Conservation (phyloP, 2,329 filamentous ascomycete genomes). For the Fusarium verrucosum region DNA sequence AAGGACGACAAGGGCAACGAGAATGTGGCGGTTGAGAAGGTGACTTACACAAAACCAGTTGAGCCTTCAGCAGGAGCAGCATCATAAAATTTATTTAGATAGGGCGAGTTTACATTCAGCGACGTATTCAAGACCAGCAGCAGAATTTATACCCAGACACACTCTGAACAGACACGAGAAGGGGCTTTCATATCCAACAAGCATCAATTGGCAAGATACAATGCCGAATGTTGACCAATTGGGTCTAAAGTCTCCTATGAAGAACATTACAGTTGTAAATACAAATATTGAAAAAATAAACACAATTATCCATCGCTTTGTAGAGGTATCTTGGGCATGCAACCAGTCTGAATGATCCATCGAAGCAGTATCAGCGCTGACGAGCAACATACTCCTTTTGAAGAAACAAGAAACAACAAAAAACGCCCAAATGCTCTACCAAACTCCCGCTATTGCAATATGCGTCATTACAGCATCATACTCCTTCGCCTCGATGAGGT, state of each 20-base stretch:
- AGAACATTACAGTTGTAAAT: conserved; percentile 45
- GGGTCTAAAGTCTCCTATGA: conserved; percentile 24
- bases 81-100: conserved; percentile 44
- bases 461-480: conserved; percentile 65
- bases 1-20: conserved; percentile 80
- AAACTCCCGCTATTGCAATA: conserved; percentile 34
- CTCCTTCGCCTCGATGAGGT: conserved; percentile 60
- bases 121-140: conserved; percentile 36
- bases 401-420: conserved; percentile 33
- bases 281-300: conserved; percentile 45
- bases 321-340: conserved; percentile 48
- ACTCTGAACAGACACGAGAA: conserved; percentile 23
- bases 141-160: conserved; percentile 44
- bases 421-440: conserved; percentile 42
- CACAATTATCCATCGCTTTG: conserved; percentile 46
- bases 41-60: conserved; percentile 83
- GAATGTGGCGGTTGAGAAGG: conserved; percentile 85
- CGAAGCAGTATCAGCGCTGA: conserved; percentile 40
- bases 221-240: conserved; percentile 33
- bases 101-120: conserved; percentile 28
- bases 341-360: conserved; percentile 44
- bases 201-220: conserved; percentile 32
- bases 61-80: conserved; percentile 63
- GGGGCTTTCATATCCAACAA: conserved; percentile 35
- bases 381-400: conserved; percentile 39